phyloP scores from a whole-genome alignment of 257 asterid species.

The Fraxinus quadrangulata region DNA sequence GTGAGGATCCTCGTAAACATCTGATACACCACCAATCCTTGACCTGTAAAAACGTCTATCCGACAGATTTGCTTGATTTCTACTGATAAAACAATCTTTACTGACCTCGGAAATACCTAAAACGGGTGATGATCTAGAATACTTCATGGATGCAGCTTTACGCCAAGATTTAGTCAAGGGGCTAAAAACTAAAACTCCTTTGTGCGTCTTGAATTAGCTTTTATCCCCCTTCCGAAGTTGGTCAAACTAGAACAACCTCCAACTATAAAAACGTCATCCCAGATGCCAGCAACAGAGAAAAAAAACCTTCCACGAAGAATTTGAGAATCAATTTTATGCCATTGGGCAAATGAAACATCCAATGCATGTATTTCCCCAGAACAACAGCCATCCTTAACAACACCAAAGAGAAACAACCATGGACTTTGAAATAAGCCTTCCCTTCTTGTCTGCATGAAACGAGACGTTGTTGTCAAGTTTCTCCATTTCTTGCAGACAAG shows the following conservation, averaged over 20 bases:
- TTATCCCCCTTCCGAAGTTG: slow-evolving; percentile 76
- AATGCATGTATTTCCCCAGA: slow-evolving; percentile 86
- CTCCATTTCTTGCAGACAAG: slow-evolving; percentile 95
- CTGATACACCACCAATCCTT: slow-evolving; percentile 69
- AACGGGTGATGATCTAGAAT: slow-evolving; percentile 81
- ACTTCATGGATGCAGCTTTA: slow-evolving; percentile 81
- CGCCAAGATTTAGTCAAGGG: slow-evolving; percentile 80
- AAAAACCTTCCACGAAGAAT: slow-evolving; percentile 72
- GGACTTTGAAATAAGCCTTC: slow-evolving; percentile 71
- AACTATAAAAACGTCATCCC: slow-evolving; percentile 63
- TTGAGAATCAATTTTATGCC: slow-evolving; percentile 81
- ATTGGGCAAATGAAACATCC: slow-evolving; percentile 65
- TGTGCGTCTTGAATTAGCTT: slow-evolving; percentile 86
- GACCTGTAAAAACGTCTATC: slow-evolving; percentile 61
- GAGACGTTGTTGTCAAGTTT: slow-evolving; percentile 58
- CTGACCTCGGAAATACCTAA: slow-evolving; percentile 73
- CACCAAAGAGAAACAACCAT: slow-evolving; percentile 86
- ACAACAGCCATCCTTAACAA: slow-evolving; percentile 77
- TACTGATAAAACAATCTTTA: slow-evolving; percentile 47
- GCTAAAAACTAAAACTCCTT: slow-evolving; percentile 69
- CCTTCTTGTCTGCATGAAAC: slow-evolving; percentile 78
- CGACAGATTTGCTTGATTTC: slow-evolving; percentile 57
- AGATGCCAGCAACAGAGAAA: slow-evolving; percentile 72
- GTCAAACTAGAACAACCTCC: slow-evolving; percentile 98
- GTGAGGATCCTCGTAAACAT: slow-evolving; percentile 97